Evolutionary conservation across 129 eudicot species (phyloP).

Genomic region (carrot (Daucus carota)): DNA sequence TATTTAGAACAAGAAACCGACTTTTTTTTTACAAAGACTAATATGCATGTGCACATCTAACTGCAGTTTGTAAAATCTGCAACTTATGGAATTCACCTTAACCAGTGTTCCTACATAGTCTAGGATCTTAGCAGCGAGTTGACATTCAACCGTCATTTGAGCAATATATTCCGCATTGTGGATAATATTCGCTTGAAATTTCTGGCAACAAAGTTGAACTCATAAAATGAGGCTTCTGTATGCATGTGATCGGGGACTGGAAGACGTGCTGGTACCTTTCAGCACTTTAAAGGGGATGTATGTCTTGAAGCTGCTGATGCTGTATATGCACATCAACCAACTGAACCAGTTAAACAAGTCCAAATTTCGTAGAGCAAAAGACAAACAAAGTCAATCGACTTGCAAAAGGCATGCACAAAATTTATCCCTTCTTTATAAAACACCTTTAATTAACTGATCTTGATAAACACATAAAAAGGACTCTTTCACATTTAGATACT

Average conservation of each 20-base stretch:
- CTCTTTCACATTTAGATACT: not conserved
- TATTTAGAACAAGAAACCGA: not conserved
- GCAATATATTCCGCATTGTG: conserved; percentile 83
- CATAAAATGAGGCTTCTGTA: conserved; percentile 82
- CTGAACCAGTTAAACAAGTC: not conserved
- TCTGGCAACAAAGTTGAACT: conserved; percentile 64
- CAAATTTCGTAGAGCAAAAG: not conserved
- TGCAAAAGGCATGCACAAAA: not conserved
- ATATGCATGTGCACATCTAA: not conserved
- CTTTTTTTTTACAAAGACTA: not conserved
- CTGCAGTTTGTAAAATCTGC: not conserved
- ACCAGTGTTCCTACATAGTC: conserved; percentile 91
- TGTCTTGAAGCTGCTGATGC: conserved; percentile 30
- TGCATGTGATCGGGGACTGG: conserved; percentile 91
- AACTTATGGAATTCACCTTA: conserved; percentile 44
- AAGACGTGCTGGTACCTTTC: conserved; percentile 74
- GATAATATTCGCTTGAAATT: conserved; percentile 58
- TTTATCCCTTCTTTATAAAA: not conserved
- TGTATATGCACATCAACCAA: conserved; percentile 20
- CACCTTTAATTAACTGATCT: not conserved
- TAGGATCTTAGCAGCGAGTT: conserved; percentile 81
- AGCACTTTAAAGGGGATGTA: conserved; percentile 65
- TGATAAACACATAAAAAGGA: not conserved
- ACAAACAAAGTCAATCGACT: not conserved
- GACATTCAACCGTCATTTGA: conserved; percentile 86